A percentile compares a stretch with the other conserved stretches of the same genome.
Evolutionary conservation across 495 filamentous ascomycete species (phyloP).

Genomic region (Talaromyces proteolyticus): DNA sequence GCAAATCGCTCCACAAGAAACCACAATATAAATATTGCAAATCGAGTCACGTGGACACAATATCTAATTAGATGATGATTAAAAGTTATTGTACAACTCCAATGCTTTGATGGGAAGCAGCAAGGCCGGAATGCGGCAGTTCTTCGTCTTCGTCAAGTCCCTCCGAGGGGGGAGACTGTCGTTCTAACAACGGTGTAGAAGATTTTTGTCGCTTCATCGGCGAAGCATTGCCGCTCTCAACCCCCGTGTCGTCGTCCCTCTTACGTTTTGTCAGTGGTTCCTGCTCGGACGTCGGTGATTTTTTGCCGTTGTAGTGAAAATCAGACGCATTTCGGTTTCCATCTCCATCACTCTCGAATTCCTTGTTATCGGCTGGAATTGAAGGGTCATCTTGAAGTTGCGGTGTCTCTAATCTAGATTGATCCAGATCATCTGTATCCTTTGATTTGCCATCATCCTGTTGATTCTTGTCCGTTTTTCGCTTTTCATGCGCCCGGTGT

Average conservation of each 20-base stretch:
- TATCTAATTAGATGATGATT: not conserved
- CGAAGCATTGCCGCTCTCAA: constrained; percentile 17
- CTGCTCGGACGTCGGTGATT: constrained; percentile 20
- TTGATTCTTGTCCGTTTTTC: constrained; percentile 46
- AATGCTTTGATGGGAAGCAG: constrained; percentile 7
- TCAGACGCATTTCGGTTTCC: no score
- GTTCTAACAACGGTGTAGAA: constrained; percentile 18
- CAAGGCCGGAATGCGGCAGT: not conserved
- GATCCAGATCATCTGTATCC: constrained; percentile 15
- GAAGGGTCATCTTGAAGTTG: constrained; percentile 4
- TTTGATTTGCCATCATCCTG: constrained; percentile 20
- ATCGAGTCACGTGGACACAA: no score
- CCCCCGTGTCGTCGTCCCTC: constrained; percentile 43
- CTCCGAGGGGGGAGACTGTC: not conserved
- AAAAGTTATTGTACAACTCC: constrained; percentile 6
- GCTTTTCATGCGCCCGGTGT: constrained; percentile 61
- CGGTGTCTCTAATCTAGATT: constrained; percentile 1
- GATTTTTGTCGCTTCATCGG: constrained; percentile 35
- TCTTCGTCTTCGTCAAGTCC: not conserved
- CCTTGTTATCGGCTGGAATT: constrained; percentile 10
- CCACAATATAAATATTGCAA: no score
- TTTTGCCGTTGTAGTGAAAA: no score
- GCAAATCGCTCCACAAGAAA: no score
- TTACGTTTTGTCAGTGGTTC: constrained; percentile 24
- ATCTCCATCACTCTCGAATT: constrained; percentile 42